phyloP scores from a whole-genome alignment of 2,329 filamentous ascomycete genomes.

The Ophioceras dolichostomum region DNA sequence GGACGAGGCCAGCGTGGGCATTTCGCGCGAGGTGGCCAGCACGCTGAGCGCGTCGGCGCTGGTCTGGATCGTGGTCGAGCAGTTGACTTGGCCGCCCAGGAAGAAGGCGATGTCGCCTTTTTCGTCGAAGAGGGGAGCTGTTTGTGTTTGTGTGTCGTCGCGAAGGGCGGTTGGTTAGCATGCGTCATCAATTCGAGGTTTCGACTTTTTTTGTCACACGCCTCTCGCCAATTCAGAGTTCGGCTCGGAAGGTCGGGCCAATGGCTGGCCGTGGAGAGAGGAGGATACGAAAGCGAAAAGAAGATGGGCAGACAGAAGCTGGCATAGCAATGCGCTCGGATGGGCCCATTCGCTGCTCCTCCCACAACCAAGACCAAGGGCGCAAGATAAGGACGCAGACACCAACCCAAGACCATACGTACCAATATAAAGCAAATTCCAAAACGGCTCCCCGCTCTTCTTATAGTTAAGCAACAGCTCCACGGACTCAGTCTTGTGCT shows the following conservation, averaged over 20 bases:
- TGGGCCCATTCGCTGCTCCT: too few relatives aligned
- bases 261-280: too few relatives aligned
- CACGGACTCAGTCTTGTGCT: conserved; percentile 23
- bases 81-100: conserved; percentile 44
- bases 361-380: too few relatives aligned
- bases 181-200: too few relatives aligned
- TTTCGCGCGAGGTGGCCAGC: conserved; percentile 13
- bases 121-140: conserved; percentile 2
- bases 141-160: conserved; percentile 5
- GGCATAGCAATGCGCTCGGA: too few relatives aligned
- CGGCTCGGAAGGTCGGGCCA: too few relatives aligned
- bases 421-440: conserved; percentile 37
- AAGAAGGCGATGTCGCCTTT: conserved; percentile 36
- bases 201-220: too few relatives aligned
- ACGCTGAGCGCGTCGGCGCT: conserved; percentile 37
- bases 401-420: not conserved
- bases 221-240: too few relatives aligned
- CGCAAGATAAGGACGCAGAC: too few relatives aligned
- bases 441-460: conserved; percentile 36
- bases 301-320: too few relatives aligned
- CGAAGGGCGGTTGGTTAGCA: not conserved
- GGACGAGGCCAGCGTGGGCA: not conserved
- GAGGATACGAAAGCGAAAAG: too few relatives aligned
- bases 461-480: conserved; percentile 34
- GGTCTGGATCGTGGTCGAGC: conserved; percentile 38